These are phyloP conservation scores for Collariella sp. DNA, from an alignment of 495 filamentous ascomycete genomes.

Conservation along the genomic window DNA sequence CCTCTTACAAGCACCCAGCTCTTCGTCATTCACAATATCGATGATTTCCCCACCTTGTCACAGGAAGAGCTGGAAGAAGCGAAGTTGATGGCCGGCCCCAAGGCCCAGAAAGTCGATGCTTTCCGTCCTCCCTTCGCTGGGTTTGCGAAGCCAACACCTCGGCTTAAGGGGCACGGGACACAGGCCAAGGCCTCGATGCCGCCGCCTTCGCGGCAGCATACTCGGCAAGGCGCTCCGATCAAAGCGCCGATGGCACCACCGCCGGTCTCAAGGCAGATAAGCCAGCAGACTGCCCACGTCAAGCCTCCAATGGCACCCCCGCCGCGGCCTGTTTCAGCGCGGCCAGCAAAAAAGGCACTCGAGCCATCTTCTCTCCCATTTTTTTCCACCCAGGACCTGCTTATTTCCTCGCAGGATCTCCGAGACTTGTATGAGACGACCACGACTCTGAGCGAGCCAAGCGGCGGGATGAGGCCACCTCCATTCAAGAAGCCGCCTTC, in stretches of 20 bases:
- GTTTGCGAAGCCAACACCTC: neutral
- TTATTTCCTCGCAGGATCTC: constrained; percentile 41
- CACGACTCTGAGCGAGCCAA: constrained; percentile 10
- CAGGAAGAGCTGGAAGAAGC: constrained; percentile 40
- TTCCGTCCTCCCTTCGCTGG: neutral
- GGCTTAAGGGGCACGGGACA: neutral
- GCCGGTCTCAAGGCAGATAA: neutral
- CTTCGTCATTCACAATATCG: constrained; percentile 38
- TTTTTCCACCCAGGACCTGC: constrained; percentile 39
- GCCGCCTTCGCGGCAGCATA: neutral
- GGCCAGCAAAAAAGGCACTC: neutral
- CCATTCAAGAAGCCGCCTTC: neutral
- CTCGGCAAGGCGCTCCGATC: neutral
- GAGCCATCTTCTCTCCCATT: constrained; percentile 22
- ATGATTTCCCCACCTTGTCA: constrained; percentile 41
- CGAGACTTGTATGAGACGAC: constrained; percentile 33
- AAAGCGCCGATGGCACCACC: neutral
- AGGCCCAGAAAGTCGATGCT: neutral
- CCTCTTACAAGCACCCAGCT: constrained; percentile 35
- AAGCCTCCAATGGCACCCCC: neutral
- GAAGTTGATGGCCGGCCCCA: neutral
- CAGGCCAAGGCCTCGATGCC: too few species aligned
- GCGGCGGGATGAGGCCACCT: neutral
- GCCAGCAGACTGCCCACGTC: neutral
- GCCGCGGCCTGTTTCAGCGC: neutral